phyloP scores from a whole-genome alignment of 1,284 basidiomycete genomes.

The Trichosporon coremiiforme region DNA sequence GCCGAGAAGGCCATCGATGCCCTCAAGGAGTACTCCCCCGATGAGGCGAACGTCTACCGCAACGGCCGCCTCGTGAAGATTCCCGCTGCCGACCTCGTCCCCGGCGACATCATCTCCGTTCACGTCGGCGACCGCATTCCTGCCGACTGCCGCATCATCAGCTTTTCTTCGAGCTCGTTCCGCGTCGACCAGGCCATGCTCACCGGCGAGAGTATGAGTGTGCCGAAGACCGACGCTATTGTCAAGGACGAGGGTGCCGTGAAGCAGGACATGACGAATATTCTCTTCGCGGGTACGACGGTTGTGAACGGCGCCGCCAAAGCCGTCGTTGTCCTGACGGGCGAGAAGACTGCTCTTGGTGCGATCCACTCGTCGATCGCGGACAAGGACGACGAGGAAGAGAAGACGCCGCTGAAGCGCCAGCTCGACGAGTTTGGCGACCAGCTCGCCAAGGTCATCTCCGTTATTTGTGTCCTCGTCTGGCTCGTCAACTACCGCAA shows the following conservation, averaged over 20 bases:
- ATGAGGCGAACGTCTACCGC: slow-evolving; percentile 87
- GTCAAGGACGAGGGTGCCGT: slow-evolving; percentile 76
- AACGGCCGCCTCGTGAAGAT: slow-evolving; percentile 70
- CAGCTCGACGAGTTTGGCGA: slow-evolving; percentile 97
- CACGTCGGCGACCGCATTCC: slow-evolving; percentile 92
- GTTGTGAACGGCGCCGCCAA: slow-evolving; percentile 85
- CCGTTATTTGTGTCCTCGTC: slow-evolving; percentile 90
- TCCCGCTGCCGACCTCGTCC: slow-evolving; percentile 83
- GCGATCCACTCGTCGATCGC: slow-evolving; percentile 90
- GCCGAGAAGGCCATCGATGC: slow-evolving; percentile 97
- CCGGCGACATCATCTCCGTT: slow-evolving; percentile 85
- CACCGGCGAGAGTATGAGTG: slow-evolving; percentile 87
- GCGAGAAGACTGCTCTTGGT: slow-evolving; percentile 83
- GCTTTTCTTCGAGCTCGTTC: slow-evolving; percentile 82
- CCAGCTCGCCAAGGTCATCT: slow-evolving; percentile 91
- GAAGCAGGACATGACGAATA: slow-evolving; percentile 95
- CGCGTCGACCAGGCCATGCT: slow-evolving; percentile 91
- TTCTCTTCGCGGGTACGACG: slow-evolving; percentile 90
- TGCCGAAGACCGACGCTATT: slow-evolving; percentile 71
- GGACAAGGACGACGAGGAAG: slow-evolving; percentile 59
- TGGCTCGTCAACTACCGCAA: slow-evolving; percentile 94
- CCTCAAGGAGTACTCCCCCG: slow-evolving; percentile 89
- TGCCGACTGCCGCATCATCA: slow-evolving; percentile 84
- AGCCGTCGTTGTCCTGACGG: slow-evolving; percentile 83
- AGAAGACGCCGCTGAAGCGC: slow-evolving; percentile 92